phyloP scores from a whole-genome alignment of 2,329 filamentous ascomycete species.

The Intubia oerlemansii region DNA sequence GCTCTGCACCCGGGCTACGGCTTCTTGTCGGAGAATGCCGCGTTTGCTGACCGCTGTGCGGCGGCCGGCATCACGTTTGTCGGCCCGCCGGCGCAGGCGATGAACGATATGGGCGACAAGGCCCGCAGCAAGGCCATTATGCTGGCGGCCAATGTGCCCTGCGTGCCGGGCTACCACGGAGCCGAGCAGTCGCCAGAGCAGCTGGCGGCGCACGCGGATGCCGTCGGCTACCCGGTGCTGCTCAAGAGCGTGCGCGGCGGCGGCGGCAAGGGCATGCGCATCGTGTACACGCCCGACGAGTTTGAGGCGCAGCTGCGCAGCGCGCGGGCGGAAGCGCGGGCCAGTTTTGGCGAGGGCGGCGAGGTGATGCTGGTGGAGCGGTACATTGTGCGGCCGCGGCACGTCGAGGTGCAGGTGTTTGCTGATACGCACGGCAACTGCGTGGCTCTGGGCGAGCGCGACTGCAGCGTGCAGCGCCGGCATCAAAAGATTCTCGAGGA shows the following conservation, averaged over 20 bases:
- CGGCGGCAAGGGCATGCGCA: constrained; percentile 69
- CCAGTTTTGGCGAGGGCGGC: constrained; percentile 61
- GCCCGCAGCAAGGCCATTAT: constrained; percentile 90
- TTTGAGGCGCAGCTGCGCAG: constrained; percentile 49
- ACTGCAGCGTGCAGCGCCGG: constrained; percentile 69
- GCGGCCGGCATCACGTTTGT: constrained; percentile 88
- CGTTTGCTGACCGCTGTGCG: constrained; percentile 71
- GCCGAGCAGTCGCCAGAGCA: constrained; percentile 48
- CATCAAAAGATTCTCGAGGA: constrained; percentile 89
- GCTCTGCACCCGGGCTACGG: constrained; percentile 94
- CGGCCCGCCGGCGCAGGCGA: constrained; percentile 66
- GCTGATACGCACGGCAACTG: constrained; percentile 62
- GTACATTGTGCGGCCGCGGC: constrained; percentile 58
- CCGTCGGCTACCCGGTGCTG: constrained; percentile 47
- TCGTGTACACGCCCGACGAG: constrained; percentile 45
- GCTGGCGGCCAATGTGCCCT: constrained; percentile 83
- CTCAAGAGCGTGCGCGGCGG: constrained; percentile 66
- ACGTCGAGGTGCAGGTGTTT: constrained; percentile 83
- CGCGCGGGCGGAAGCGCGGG: constrained; percentile 53
- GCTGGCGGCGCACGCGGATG: constrained; percentile 42
- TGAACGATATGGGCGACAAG: constrained; percentile 84
- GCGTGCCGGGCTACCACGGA: constrained; percentile 91
- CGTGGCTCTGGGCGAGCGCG: constrained; percentile 68
- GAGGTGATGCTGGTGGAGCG: constrained; percentile 70
- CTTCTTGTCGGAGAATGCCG: constrained; percentile 83